phyloP scores from a whole-genome alignment of 2,329 filamentous ascomycete species.

The Pyricularia grisea region DNA sequence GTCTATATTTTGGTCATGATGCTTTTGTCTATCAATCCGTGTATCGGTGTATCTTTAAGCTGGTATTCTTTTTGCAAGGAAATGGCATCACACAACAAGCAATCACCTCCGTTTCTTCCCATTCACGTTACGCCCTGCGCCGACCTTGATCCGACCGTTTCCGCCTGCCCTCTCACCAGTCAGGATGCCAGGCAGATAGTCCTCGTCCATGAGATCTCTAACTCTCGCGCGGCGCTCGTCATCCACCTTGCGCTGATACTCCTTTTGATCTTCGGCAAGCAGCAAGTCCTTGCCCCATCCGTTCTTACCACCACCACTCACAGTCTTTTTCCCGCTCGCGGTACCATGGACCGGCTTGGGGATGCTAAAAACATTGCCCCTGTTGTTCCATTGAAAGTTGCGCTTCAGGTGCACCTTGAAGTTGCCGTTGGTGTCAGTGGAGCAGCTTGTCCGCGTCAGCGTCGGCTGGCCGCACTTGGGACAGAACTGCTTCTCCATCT shows the following conservation, averaged over 20 bases:
- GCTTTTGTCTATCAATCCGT: not conserved
- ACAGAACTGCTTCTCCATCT: slow-evolving; percentile 88
- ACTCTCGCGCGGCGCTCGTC: slow-evolving; percentile 59
- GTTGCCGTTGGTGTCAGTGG: slow-evolving; percentile 68
- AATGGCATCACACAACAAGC: not conserved
- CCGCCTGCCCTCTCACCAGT: slow-evolving; percentile 61
- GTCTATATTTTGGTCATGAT: not conserved
- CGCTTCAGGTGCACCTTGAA: slow-evolving; percentile 83
- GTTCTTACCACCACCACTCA: slow-evolving; percentile 65
- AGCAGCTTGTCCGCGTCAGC: slow-evolving; percentile 75
- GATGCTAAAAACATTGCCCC: slow-evolving; percentile 85
- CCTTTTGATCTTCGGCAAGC: slow-evolving; percentile 91
- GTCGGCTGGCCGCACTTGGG: slow-evolving; percentile 82
- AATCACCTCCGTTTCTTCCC: slow-evolving; percentile 51
- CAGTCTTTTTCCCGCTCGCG: slow-evolving; percentile 63
- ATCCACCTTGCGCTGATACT: slow-evolving; percentile 59
- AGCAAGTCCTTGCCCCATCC: slow-evolving; percentile 83
- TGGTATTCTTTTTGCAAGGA: slow-evolving; percentile 2
- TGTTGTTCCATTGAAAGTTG: slow-evolving; percentile 94
- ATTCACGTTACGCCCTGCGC: slow-evolving; percentile 81
- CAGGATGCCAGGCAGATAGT: slow-evolving; percentile 79
- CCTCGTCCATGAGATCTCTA: slow-evolving; percentile 87
- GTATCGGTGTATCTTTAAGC: not conserved
- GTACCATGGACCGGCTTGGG: slow-evolving; percentile 81
- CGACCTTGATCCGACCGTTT: slow-evolving; percentile 65